Evolutionary conservation across 495 filamentous ascomycete genomes (phyloP), one percentile per base, ranked within the genome.

Genomic region (Alectoria sarmentosa): DNA sequence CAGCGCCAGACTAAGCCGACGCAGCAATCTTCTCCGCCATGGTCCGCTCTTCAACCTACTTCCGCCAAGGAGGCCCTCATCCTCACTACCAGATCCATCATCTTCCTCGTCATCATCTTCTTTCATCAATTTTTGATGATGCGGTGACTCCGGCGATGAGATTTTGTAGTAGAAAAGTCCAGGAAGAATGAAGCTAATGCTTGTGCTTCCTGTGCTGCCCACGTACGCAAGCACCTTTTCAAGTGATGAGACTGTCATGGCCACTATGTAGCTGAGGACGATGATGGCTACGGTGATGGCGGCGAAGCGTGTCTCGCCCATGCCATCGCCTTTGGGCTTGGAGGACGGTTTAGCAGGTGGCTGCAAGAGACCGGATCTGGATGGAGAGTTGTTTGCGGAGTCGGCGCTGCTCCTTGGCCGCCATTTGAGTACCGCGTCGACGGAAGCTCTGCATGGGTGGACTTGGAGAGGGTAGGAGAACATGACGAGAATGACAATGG

Each of bases 131-230:
- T 88, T 86, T 69, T 92, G 90, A 69, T 96, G 92, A 56, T 91
- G 80, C 62, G 87, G 82, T 13, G 89, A 90, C 49, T 96, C 86
- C 0, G 95, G 95, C 17, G 87, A 84, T 0, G 88, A 91, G 62
- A 98, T 97, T 76, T 97, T 97, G 80, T 97, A 98, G 78, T 97
- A 98, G 75, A 98, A 98, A 19, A 98, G 73, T 0, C 94, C 94
- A 0, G 94, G 95, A 1, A 98, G 80, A 67, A 98, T 98, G 74
- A 98, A 98, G 67, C 90, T 94, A 69, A 98, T 98, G 68, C 87
- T 87, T 0, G 94, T 98, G 63, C 88, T 91, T 32, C 94, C 94
- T 0, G 94, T 98, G 70, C 88, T 91, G 11, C 95, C 94, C 28
- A 98, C 94, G 68, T 97, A 98, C 1, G 94, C 93, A 13, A 98